Evolutionary conservation across 106 monocot genomes (phyloP).

Genomic region (Phalaenopsis aphrodite): DNA sequence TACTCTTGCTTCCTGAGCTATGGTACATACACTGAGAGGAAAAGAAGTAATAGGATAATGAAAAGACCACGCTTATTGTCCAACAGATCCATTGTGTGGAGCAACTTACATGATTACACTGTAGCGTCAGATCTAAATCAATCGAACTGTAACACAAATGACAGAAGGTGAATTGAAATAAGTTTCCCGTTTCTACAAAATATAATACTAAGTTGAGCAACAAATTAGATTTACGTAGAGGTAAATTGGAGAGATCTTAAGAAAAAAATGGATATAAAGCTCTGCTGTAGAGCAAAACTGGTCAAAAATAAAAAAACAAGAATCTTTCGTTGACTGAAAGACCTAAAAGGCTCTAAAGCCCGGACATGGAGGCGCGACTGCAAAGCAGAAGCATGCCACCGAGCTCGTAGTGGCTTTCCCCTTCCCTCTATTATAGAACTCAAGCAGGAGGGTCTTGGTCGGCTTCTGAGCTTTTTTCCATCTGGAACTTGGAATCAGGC

Average conservation of each 20-base stretch:
- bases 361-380: neutral
- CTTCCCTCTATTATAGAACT: neutral
- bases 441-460: neutral
- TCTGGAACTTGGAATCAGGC: too few relatives aligned
- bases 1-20: neutral
- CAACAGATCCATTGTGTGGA: neutral
- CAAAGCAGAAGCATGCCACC: neutral
- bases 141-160: neutral
- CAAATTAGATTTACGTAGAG: too few relatives aligned
- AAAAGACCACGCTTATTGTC: neutral
- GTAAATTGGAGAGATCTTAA: too few relatives aligned
- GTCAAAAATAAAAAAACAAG: too few relatives aligned
- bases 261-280: too few relatives aligned
- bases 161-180: too few relatives aligned
- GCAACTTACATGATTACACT: neutral
- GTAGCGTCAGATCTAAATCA: constrained; percentile 1
- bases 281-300: too few relatives aligned
- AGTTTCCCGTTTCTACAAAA: too few relatives aligned
- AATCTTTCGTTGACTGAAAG: too few relatives aligned
- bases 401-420: neutral
- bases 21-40: neutral
- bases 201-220: too few relatives aligned
- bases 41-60: neutral
- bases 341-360: neutral
- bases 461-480: too few relatives aligned